A percentile compares a stretch with the other conserved stretches of the same genome.
Evolutionary conservation across 805 yeast species (phyloP).

Genomic region (Kazachstania psychrophila): DNA sequence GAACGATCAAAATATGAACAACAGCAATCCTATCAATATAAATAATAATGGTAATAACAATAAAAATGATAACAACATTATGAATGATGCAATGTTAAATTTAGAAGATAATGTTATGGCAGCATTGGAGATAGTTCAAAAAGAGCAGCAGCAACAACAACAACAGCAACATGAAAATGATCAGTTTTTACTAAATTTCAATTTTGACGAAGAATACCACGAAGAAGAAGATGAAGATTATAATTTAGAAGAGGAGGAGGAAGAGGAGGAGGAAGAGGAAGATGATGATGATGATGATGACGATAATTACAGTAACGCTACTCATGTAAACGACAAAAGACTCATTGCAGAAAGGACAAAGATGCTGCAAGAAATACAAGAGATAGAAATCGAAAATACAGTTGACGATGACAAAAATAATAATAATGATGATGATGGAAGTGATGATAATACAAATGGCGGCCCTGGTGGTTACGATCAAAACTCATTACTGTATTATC

Average conservation of each 20-base stretch:
- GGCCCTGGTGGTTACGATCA: not conserved
- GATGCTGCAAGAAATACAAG: constrained; percentile 3
- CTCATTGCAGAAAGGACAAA: not conserved
- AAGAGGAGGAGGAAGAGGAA: constrained; percentile 9
- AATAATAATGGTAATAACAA: not conserved
- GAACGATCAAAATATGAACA: not conserved
- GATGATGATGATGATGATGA: constrained; percentile 4
- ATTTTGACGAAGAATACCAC: constrained; percentile 5
- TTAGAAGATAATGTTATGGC: constrained; percentile 26
- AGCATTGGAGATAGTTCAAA: constrained; percentile 20
- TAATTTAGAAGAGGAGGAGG: constrained; percentile 9
- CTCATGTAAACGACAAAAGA: not conserved
- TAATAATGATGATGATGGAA: constrained; percentile 1
- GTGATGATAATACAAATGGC: not conserved
- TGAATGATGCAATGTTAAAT: constrained; percentile 20
- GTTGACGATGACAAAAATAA: constrained; percentile 3
- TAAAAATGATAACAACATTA: constrained; percentile 3
- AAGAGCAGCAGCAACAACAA: constrained; percentile 10
- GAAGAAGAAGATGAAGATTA: constrained; percentile 9
- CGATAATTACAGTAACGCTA: constrained; percentile 2
- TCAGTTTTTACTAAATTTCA: constrained; percentile 3
- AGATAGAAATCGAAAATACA: constrained; percentile 4
- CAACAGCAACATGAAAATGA: constrained; percentile 3
- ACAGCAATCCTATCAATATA: not conserved
- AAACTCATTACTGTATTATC: not conserved